A percentile compares a stretch with the other conserved stretches of the same genome.
These are phyloP conservation scores for Peterozyma xylosa DNA, from an alignment of 805 yeast species.

Conservation along the genomic window DNA sequence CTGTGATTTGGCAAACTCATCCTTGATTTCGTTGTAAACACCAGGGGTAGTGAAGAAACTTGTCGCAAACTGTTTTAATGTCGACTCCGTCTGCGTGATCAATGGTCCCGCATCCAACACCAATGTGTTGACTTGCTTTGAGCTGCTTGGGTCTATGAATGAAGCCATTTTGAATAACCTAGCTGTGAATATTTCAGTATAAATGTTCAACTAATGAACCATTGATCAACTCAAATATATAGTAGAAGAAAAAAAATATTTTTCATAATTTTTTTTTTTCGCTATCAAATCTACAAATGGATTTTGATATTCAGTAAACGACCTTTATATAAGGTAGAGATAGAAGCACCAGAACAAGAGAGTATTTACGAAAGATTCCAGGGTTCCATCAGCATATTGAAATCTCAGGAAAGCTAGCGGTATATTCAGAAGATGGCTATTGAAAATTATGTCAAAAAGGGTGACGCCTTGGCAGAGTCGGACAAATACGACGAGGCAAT, in stretches of 20 bases:
- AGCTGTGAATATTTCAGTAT: no score
- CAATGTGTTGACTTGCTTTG: slow-evolving; percentile 41
- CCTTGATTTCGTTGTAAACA: slow-evolving; percentile 78
- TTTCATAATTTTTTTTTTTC: no score
- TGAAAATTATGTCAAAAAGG: slow-evolving; percentile 23
- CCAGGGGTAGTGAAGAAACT: slow-evolving; percentile 88
- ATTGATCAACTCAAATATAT: no score
- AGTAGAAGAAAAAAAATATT: no score
- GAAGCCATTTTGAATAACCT: background rate
- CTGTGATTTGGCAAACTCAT: slow-evolving; percentile 76
- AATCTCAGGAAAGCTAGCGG: no score
- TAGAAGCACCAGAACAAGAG: no score
- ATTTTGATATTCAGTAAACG: no score
- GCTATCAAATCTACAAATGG: no score
- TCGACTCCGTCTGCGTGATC: slow-evolving; percentile 75
- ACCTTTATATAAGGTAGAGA: no score
- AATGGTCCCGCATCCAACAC: slow-evolving; percentile 94
- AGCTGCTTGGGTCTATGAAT: slow-evolving; percentile 4
- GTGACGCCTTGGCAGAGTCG: slow-evolving; percentile 34
- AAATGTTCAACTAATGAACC: no score
- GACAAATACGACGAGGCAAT: slow-evolving; percentile 40
- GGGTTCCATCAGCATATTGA: no score
- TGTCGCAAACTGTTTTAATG: slow-evolving; percentile 62
- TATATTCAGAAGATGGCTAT: slow-evolving; percentile 19
- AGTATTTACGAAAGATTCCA: no score